Evolutionary conservation across 352 stramenopile species (phyloP), one percentile per base, ranked within the genome.

Genomic region (Phytophthora sansomeana): DNA sequence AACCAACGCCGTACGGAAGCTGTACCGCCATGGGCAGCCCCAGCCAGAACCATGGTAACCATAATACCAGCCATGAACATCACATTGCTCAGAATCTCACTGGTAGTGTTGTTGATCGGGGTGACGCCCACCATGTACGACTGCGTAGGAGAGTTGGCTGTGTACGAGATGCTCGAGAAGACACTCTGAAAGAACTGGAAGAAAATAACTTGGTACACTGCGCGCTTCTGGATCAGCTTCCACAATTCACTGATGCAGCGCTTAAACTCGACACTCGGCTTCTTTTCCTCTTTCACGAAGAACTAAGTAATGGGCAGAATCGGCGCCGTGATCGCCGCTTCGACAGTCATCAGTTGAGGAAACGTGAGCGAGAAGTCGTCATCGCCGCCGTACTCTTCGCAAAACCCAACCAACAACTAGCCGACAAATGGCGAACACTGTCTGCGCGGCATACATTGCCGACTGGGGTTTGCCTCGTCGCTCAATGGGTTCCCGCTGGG

Each of bases 381-480:
- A 29, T 67, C 36, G 17, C 64, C 64, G 13, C 64, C 64, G 26
- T 72, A 72, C 3, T 60, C 77, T 66, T 52, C 57, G 30, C 58
- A 64, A 17, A 79, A 66, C 6, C 42, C 72, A 10, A 65, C 32
- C 26, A 69, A 10, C 4, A 69, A 14, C 21, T 67, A 29, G 3
- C 42, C 50, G 28, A 76, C 28, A n/a, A n/a, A 74, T 74, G 14
- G 67, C 57, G 17, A 76, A 63, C 0, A 73, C 51, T 13, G 60
- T 75, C 1, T 67, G 69, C 11, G 72, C 47, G 5, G 58, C 30
- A 56, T 84, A 86, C 29, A 83, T 70, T 10, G 43, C 48, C 1
- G 78, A 76, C 63, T 85, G 78, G 14, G 60, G 72, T 33, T 63
- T 68, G 5, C 78, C 78, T n/a, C 75, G 75, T 7, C 38, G 33